A percentile compares a stretch with the other conserved stretches of the same genome.
Evolutionary conservation across 176 grass and related monocot genomes (phyloP).

Genomic region (Echinochloa phyllopogon): DNA sequence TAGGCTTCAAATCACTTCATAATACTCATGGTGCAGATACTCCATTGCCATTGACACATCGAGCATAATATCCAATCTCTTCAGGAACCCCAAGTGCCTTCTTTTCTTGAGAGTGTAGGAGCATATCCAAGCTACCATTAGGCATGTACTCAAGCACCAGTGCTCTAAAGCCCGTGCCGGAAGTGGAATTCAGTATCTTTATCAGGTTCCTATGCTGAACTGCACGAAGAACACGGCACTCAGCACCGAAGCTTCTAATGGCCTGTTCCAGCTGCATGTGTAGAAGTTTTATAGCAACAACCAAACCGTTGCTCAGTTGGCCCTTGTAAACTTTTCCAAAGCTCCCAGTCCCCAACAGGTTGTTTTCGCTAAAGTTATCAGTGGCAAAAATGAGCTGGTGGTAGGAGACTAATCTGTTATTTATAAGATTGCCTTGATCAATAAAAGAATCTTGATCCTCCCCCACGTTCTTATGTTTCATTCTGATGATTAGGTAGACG

Average conservation of each 20-base stretch:
- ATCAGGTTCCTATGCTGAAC: neutral
- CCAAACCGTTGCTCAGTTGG: neutral
- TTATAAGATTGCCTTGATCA: neutral
- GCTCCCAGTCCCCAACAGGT: neutral
- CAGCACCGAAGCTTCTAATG: neutral
- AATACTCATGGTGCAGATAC: neutral
- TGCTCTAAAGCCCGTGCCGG: neutral
- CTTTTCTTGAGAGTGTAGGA: neutral
- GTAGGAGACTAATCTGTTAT: neutral
- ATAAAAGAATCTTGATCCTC: no score
- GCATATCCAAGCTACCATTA: neutral
- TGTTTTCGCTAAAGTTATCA: neutral
- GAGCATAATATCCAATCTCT: neutral
- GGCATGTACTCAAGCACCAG: neutral
- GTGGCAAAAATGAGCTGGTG: neutral
- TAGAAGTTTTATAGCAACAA: neutral
- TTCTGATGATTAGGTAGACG: neutral
- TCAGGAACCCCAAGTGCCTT: rapidly evolving
- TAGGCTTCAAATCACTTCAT: neutral
- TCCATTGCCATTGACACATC: neutral
- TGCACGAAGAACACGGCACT: neutral
- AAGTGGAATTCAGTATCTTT: neutral
- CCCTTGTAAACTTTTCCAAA: neutral
- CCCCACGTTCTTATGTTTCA: neutral
- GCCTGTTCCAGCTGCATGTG: neutral